Evolutionary conservation across 768 basidiomycete genomes (phyloP), one percentile per base, ranked within the genome.

Genomic region (Podaxis carcinomalis): DNA sequence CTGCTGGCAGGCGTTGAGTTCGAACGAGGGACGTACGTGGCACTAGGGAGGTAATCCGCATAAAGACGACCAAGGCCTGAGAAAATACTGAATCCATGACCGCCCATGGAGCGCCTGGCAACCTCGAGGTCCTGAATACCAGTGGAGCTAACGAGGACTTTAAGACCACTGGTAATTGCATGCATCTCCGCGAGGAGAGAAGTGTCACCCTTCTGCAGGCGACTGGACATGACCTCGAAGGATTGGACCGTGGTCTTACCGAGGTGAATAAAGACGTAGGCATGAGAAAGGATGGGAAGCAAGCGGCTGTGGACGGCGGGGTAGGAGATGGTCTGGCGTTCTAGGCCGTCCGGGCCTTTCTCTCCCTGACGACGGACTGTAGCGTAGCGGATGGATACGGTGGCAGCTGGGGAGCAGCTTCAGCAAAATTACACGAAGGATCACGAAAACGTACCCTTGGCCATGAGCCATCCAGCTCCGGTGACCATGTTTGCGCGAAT

Each of bases 251-350:
- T 72, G 25, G 80, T 78, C 27, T 79, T 75, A 4, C 89, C 89
- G 9, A 90, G 75, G 40, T 78, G 75, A 21, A 90, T 82, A 68
- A 86, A 90, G 19, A 87, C 87, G 66, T 88, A 90, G 4, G 87
- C 82, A 55, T 81, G 83, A 0, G 87, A 82, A 4, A 92, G 76
- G 50, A 88, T 80, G 5, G 89, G 90, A 5, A 92, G 74, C 7
- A 92, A 81, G 2, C 90, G 85, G 65, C 85, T 83, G 67, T 91
- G 84, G 3, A 87, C 79, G 1, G 88, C 85, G n/a, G 90, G 89
- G 65, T 91, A 90, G 2, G 73, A 74, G 68, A 92, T 87, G 9
- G 86, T 82, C 72, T 87, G 89, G 1, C 75, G 78, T 66, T 92
- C 90, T 10, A 87, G 71, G 1, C 83, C 82, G 57, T 79, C 74